These are phyloP conservation scores for Candida tammaniensis DNA, from an alignment of 805 yeast species.

Conservation along the genomic window DNA sequence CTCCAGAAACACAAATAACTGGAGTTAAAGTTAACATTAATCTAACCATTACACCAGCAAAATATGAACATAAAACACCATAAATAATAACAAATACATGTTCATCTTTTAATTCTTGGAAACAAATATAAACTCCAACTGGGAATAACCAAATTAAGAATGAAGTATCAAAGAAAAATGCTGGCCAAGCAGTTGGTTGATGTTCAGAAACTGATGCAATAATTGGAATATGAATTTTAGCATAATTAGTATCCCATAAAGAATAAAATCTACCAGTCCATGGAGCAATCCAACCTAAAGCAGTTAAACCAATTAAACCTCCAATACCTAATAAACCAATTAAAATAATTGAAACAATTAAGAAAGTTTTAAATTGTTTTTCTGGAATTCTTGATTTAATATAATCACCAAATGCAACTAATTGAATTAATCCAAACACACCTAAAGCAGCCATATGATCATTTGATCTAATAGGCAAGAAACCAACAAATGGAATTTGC, in stretches of 20 bases:
- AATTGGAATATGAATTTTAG: constrained; percentile 96
- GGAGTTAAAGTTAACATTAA: constrained; percentile 97
- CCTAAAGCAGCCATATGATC: constrained; percentile 99
- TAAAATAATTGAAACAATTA: constrained; percentile 55
- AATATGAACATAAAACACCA: constrained; percentile 90
- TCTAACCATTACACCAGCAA: constrained; percentile 99
- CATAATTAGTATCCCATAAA: constrained; percentile 96
- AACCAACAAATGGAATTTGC: constrained; percentile 99
- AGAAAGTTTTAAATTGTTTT: constrained; percentile 67
- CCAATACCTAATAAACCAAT: constrained; percentile 62
- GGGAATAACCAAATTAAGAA: constrained; percentile 98
- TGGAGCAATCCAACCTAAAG: constrained; percentile 93
- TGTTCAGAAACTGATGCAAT: constrained; percentile 99
- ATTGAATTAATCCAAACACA: constrained; percentile 90
- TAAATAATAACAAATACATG: constrained; percentile 91
- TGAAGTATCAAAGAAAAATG: constrained; percentile 91
- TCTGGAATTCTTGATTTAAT: constrained; percentile 71
- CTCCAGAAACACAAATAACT: constrained; percentile 89
- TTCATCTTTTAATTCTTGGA: constrained; percentile 87
- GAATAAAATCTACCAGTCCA: constrained; percentile 99
- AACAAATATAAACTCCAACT: constrained; percentile 87
- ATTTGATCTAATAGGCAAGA: constrained; percentile 92
- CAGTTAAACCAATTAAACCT: constrained; percentile 77
- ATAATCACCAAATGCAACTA: constrained; percentile 82
- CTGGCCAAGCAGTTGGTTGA: constrained; percentile 99